Evolutionary conservation across 1,139 yeast genomes (phyloP).

Genomic region (Sugiyamaella grinbergsii): DNA sequence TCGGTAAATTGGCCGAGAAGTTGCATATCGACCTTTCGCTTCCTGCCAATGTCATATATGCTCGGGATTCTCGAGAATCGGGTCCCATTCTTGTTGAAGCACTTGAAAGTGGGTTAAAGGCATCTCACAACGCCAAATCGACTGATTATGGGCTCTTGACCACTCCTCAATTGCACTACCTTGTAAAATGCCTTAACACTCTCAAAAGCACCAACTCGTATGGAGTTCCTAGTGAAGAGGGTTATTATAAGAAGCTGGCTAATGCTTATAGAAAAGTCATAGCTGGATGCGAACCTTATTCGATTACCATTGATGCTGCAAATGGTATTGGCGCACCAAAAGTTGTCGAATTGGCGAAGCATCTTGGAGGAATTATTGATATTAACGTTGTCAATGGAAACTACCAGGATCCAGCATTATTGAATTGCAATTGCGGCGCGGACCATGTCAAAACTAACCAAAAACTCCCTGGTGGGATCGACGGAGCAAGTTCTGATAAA

Average conservation of each 20-base stretch:
- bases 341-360: conserved; percentile 50
- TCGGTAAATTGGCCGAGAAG: conserved; percentile 41
- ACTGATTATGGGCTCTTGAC: conserved; percentile 72
- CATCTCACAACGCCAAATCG: conserved; percentile 50
- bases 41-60: conserved; percentile 53
- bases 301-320: conserved; percentile 80
- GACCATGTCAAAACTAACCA: conserved; percentile 93
- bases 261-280: conserved; percentile 48
- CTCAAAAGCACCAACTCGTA: conserved; percentile 47
- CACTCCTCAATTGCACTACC: conserved; percentile 92
- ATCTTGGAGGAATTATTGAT: conserved; percentile 48
- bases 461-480: conserved; percentile 65
- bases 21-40: conserved; percentile 48
- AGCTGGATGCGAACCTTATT: conserved; percentile 39
- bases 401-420: conserved; percentile 54
- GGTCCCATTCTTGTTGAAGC: conserved; percentile 67
- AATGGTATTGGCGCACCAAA: conserved; percentile 96
- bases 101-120: conserved; percentile 66
- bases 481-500: conserved; percentile 39
- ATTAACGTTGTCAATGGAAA: conserved; percentile 59
- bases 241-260: conserved; percentile 70
- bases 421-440: conserved; percentile 90
- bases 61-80: conserved; percentile 61
- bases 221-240: conserved; percentile 65
- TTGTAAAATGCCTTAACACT: conserved; percentile 74